Conservation (phyloP, 2,329 filamentous ascomycete species). For the Ophiostoma quercus region DNA sequence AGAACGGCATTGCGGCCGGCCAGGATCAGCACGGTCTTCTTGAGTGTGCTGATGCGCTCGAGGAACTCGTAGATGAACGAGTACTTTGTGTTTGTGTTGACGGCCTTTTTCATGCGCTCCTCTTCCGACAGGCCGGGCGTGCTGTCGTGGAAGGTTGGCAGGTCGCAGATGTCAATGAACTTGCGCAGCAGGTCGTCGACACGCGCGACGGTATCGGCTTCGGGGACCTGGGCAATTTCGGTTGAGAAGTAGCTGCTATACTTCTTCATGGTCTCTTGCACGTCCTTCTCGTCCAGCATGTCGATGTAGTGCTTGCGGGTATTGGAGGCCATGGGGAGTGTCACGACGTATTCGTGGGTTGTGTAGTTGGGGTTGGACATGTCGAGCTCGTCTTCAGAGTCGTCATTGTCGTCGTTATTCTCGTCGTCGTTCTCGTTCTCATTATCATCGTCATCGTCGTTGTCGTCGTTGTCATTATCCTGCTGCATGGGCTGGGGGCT, state of each 20-base stretch:
- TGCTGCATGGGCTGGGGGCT: neutral
- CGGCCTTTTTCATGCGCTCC: slow-evolving; percentile 48
- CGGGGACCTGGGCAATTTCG: slow-evolving; percentile 39
- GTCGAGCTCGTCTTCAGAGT: slow-evolving; percentile 15
- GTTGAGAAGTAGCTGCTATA: slow-evolving; percentile 43
- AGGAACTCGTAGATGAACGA: slow-evolving; percentile 55
- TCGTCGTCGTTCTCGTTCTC: neutral
- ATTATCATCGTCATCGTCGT: neutral
- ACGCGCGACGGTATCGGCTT: slow-evolving; percentile 38
- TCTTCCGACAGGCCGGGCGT: slow-evolving; percentile 39
- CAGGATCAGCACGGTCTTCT: slow-evolving; percentile 50
- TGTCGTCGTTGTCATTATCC: slow-evolving; percentile 13
- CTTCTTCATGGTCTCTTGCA: slow-evolving; percentile 41
- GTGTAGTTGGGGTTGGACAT: slow-evolving; percentile 15
- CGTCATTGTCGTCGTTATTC: slow-evolving; percentile 13
- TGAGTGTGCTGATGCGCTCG: slow-evolving; percentile 39
- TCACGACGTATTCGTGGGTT: slow-evolving; percentile 46
- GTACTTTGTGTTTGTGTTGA: slow-evolving; percentile 56
- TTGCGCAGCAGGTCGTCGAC: slow-evolving; percentile 49
- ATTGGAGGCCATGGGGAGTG: slow-evolving; percentile 52
- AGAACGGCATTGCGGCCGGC: slow-evolving; percentile 47
- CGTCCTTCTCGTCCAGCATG: slow-evolving; percentile 41
- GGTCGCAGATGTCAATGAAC: slow-evolving; percentile 53
- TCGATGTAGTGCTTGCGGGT: slow-evolving; percentile 49
- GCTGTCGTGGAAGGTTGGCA: slow-evolving; percentile 49